Base-by-base conservation (phyloP, 352 stramenopile genomes). In the Phytophthora cajani region DNA sequence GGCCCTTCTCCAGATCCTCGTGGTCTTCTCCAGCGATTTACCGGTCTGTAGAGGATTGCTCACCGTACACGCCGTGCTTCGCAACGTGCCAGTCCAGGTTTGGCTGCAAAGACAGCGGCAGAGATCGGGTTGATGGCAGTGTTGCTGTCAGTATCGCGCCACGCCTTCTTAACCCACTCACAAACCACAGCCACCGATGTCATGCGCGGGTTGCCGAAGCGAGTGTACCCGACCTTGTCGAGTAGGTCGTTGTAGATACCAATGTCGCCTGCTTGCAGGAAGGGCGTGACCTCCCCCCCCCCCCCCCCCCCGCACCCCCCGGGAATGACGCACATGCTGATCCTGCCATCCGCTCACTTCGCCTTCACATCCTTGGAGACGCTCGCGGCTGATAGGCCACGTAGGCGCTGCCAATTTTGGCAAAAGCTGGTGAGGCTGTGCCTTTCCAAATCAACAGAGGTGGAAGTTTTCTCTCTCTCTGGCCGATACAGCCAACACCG, bases 291-390 rank as follows among this genome's bases (percentile, higher is more conserved):
- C 66, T 7, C 56, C 25, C 25, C 27, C 27, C 25, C 25, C 25
- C 25, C 25, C 1, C 56, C 46, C 25, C 25, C 64, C n/a, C n/a
- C n/a, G n/a, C n/a, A n/a, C n/a, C n/a, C n/a, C 1, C 56, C 46
- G n/a, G 64, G 56, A 49, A 71, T 58, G 27, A 71, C 53, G 14
- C 16, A 42, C 54, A 65, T 65, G 8, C 6, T 27, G 4, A 67
- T 38, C 1, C 51, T n/a, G 3, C 52, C 16, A n/a, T 55, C 40
- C 2, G 47, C 55, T 44, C 54, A 71, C 11, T 50, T 40, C 1
- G 32, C 55, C 62, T 75, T 76, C 9, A 67, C 62, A 8, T 33
- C 25, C 57, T 72, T 76, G 11, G 25, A 55, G 25, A 71, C 23
- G 67, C 44, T 10, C 33, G 50, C 11, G 49, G 55, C 16, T 74